phyloP scores from a whole-genome alignment of 495 filamentous ascomycete genomes.

The Penicillium cataractarum region DNA sequence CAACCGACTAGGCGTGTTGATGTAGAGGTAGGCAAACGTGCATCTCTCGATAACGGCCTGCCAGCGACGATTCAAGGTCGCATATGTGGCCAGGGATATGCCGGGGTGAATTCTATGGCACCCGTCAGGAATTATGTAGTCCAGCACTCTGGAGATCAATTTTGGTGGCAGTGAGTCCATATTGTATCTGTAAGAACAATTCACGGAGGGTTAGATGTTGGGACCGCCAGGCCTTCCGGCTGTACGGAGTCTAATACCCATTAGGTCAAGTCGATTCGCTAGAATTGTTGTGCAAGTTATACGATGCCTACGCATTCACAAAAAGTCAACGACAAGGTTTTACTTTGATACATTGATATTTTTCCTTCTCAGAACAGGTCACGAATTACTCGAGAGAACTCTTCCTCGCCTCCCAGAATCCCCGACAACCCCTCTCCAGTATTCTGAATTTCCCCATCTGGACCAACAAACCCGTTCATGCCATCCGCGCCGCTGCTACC shows the following conservation, averaged over 20 bases:
- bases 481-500: slow-evolving; percentile 38
- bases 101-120: background rate
- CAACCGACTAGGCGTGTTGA: background rate
- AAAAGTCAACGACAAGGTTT: background rate
- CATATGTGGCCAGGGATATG: background rate
- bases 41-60: background rate
- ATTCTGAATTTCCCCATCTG: slow-evolving; percentile 49
- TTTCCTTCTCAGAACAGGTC: slow-evolving; percentile 59
- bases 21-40: background rate
- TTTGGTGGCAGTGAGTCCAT: background rate
- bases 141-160: background rate
- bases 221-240: no score
- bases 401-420: slow-evolving; percentile 63
- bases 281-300: background rate
- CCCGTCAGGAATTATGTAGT: background rate
- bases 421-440: slow-evolving; percentile 51
- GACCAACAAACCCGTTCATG: slow-evolving; percentile 47
- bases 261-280: background rate
- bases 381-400: slow-evolving; percentile 63
- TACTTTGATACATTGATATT: background rate
- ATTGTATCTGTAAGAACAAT: background rate
- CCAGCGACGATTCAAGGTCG: background rate
- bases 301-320: background rate
- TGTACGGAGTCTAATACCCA: background rate
- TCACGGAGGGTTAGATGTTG: no score